Base-by-base conservation (phyloP, 2,329 filamentous ascomycete species). In the Fusarium virguliforme region DNA sequence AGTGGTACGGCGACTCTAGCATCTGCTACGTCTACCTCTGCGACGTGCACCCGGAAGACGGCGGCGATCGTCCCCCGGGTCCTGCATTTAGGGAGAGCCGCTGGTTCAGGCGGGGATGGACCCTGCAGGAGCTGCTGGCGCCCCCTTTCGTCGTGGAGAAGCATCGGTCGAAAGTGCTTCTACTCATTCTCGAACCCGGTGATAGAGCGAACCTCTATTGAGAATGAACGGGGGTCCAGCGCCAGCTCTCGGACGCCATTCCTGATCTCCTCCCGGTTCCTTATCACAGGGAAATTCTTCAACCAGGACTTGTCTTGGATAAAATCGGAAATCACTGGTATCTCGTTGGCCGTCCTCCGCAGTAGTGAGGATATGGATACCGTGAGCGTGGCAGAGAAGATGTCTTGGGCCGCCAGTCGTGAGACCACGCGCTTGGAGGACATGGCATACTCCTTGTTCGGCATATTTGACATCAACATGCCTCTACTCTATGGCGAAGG, bases 21-120 rank as follows among this genome's bases (percentile, higher is more conserved):
- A n/a, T 48, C 43, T 48, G 43, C 18, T 30, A 48, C 26, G 43
- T 15, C 26, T 48, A 48, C 43, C 43, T 48, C 26, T 28, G 43
- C 43, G 43, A 48, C 15, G 43, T 48, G 13, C 26, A 18, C 18
- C 24, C 43, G 26, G 24, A 18, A 18, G 18, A 18, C 18, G 18
- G 6, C 8, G 30, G 26, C 43, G 43, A 48, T 48, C 24, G 18
- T 18, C 18, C 18, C 18, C 18, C 18, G 18, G 18, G 18, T 18
- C 18, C 18, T 48, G 26, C 24, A 7, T 48, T 48, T 26, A 9
- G 15, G 15, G 8, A 48, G 24, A 48, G 43, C 24, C 43, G 43
- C 26, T 48, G 26, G 43, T 48, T 48, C 9, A 48, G 6, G 43
- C 43, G 43, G 26, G 43, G 43, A 48, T 48, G 43, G 43, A 48